These are phyloP conservation scores for Xylaria sp. DNA, from an alignment of 2,329 filamentous ascomycete species.

Conservation along the genomic window DNA sequence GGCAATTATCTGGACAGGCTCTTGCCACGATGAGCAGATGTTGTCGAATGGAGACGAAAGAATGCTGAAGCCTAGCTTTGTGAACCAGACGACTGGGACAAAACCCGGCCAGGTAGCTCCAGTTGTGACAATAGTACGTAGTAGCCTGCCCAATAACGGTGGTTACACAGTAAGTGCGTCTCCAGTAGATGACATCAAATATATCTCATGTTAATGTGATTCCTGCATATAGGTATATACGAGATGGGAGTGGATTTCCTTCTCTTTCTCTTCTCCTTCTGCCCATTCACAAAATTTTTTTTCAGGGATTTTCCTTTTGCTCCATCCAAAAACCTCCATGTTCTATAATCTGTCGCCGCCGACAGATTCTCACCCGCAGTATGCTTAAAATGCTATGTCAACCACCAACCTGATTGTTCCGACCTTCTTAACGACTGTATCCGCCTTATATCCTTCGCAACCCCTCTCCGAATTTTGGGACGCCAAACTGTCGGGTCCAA, in stretches of 20 bases:
- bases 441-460: background rate
- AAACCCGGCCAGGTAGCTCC: too few species aligned
- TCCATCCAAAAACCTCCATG: background rate
- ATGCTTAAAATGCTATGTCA: background rate
- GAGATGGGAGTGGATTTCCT: conserved; percentile 1
- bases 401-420: background rate
- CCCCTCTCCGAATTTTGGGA: background rate
- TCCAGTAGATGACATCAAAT: too few species aligned
- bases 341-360: conserved; percentile 2
- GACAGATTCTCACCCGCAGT: background rate
- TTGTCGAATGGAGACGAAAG: too few species aligned
- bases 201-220: too few species aligned
- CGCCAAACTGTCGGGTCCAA: conserved; percentile 12
- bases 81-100: too few species aligned
- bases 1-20: too few species aligned
- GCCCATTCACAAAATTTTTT: background rate
- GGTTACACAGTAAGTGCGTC: too few species aligned
- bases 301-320: background rate
- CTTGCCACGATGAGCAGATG: too few species aligned
- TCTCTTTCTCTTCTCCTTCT: background rate
- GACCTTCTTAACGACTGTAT: background rate
- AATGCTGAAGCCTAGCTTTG: too few species aligned
- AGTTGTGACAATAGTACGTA: too few species aligned
- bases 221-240: conserved; percentile 7
- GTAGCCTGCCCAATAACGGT: too few species aligned